Evolutionary conservation across 2,329 filamentous ascomycete species (phyloP).

Genomic region (Penicillium sp.): DNA sequence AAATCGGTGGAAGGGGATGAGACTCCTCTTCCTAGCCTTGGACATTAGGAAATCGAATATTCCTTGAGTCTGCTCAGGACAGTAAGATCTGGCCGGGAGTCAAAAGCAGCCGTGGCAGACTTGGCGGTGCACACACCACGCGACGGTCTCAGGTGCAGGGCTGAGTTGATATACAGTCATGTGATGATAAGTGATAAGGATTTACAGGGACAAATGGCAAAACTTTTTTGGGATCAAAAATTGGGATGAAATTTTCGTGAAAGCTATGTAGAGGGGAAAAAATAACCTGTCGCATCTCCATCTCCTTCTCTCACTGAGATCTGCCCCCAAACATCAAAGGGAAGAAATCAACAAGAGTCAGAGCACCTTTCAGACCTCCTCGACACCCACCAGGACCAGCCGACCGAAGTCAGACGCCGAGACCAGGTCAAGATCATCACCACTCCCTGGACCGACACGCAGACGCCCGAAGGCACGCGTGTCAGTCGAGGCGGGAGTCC

Average conservation of each 20-base stretch:
- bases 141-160: background rate
- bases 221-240: background rate
- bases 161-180: background rate
- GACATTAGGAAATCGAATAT: too few species aligned
- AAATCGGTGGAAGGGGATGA: too few species aligned
- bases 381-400: slow-evolving; percentile 76
- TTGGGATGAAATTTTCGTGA: background rate
- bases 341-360: slow-evolving; percentile 47
- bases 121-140: background rate
- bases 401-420: slow-evolving; percentile 74
- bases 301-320: background rate
- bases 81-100: too few species aligned
- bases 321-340: slow-evolving; percentile 42
- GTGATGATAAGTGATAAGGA: background rate
- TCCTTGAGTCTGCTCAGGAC: too few species aligned
- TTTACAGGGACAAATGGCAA: background rate
- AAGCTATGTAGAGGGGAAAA: background rate
- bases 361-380: slow-evolving; percentile 84
- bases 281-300: background rate
- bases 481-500: slow-evolving; percentile 51
- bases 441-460: slow-evolving; percentile 73
- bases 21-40: too few species aligned
- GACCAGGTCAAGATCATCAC: slow-evolving; percentile 91
- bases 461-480: slow-evolving; percentile 35
- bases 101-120: background rate